These are phyloP conservation scores for Fraxinus quadrangulata DNA, from an alignment of 257 asterid genomes.

Conservation along the genomic window DNA sequence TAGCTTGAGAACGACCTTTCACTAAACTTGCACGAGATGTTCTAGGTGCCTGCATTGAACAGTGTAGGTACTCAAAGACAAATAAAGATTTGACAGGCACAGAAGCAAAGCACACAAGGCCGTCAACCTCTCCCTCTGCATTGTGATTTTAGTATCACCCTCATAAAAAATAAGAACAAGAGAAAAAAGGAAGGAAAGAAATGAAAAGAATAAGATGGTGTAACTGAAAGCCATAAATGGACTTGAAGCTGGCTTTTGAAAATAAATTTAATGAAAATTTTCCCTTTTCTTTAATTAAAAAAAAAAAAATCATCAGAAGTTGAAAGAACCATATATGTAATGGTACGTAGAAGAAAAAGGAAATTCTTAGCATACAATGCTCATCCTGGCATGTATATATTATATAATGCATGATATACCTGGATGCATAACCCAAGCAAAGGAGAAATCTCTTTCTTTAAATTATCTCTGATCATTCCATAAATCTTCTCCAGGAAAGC, in stretches of 20 bases:
- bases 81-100: not conserved
- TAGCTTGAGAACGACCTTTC: constrained; percentile 91
- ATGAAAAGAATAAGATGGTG: not conserved
- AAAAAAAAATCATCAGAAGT: not conserved
- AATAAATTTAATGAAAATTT: too few species aligned
- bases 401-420: constrained; percentile 47
- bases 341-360: not conserved
- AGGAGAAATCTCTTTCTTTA: constrained; percentile 96
- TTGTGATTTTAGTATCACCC: not conserved
- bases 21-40: constrained; percentile 92
- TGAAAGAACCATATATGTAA: not conserved
- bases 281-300: not conserved
- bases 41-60: constrained; percentile 84
- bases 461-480: constrained; percentile 91
- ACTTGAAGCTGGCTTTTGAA: not conserved
- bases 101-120: not conserved
- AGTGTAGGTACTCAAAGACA: constrained; percentile 16
- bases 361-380: not conserved
- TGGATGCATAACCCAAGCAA: constrained; percentile 93
- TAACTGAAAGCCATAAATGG: not conserved
- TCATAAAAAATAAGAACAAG: not conserved
- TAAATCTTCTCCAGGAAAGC: constrained; percentile 99
- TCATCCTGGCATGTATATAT: not conserved
- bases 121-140: not conserved
- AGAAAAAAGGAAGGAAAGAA: not conserved